Conservation (phyloP, 2,329 filamentous ascomycete species). For the Setomelanomma holmii region DNA sequence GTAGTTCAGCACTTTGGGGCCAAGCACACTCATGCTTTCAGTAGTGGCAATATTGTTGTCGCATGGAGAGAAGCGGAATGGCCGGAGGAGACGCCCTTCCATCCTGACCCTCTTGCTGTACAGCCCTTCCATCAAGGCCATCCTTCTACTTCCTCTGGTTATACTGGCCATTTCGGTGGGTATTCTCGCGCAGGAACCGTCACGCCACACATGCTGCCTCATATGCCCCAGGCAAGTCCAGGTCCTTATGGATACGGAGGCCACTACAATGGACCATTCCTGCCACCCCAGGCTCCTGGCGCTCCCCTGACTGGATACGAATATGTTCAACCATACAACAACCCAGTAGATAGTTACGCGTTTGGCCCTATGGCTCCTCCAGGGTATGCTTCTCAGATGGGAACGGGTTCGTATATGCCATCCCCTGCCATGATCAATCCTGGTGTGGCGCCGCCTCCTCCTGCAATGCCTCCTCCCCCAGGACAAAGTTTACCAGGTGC, state of each 20-base stretch:
- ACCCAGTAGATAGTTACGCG: constrained; percentile 38
- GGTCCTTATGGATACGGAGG: constrained; percentile 44
- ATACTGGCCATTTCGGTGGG: constrained; percentile 43
- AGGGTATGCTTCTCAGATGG: constrained; percentile 31
- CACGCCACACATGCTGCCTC: constrained; percentile 45
- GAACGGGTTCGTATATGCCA: constrained; percentile 37
- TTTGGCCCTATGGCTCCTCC: constrained; percentile 42
- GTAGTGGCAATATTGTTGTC: constrained; percentile 74
- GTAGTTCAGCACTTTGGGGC: constrained; percentile 84
- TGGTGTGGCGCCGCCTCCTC: constrained; percentile 36
- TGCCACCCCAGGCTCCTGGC: constrained; percentile 41
- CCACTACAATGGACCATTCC: constrained; percentile 46
- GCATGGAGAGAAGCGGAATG: constrained; percentile 80
- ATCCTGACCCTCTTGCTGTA: constrained; percentile 62
- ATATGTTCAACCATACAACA: constrained; percentile 38
- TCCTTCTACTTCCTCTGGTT: constrained; percentile 29
- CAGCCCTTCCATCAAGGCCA: constrained; percentile 47
- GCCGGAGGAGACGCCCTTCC: constrained; percentile 78
- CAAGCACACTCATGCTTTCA: constrained; percentile 77
- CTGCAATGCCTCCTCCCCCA: constrained; percentile 25
- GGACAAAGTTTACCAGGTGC: constrained; percentile 25
- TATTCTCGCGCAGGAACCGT: constrained; percentile 47
- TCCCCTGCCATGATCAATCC: constrained; percentile 40
- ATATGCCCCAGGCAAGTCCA: constrained; percentile 47
- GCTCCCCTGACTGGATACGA: constrained; percentile 31